A percentile compares a stretch with the other conserved stretches of the same genome.
phyloP scores from a whole-genome alignment of 2,329 filamentous ascomycete genomes.

The Chaetothyriales sp. region DNA sequence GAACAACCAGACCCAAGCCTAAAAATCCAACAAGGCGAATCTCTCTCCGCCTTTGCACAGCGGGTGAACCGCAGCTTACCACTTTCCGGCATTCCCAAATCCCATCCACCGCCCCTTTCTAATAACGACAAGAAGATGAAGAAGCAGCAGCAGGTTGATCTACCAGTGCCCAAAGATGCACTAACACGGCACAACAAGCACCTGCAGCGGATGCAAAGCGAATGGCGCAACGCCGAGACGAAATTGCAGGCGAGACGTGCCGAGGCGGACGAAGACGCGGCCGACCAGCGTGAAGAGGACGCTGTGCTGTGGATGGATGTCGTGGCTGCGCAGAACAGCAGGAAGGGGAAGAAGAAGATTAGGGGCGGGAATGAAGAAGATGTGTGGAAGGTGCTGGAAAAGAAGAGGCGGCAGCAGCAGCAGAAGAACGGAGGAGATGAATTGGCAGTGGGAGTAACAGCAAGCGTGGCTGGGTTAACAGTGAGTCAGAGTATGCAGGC shows the following conservation, averaged over 20 bases:
- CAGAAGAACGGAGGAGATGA: not conserved
- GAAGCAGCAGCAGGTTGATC: no score
- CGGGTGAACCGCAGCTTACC: slow-evolving; percentile 78
- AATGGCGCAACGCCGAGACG: slow-evolving; percentile 44
- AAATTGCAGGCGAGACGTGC: slow-evolving; percentile 58
- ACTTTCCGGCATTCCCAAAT: slow-evolving; percentile 51
- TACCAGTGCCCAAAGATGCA: slow-evolving; percentile 40
- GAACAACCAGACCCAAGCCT: slow-evolving; percentile 23
- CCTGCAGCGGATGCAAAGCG: slow-evolving; percentile 47
- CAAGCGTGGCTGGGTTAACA: not conserved
- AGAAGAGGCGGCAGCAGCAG: slow-evolving; percentile 33
- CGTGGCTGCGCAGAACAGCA: slow-evolving; percentile 42
- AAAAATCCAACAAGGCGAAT: slow-evolving; percentile 72
- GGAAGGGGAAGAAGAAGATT: slow-evolving; percentile 37
- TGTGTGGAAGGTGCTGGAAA: slow-evolving; percentile 63
- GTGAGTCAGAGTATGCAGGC: not conserved
- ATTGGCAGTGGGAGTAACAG: not conserved
- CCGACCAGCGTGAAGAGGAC: slow-evolving; percentile 49
- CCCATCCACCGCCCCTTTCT: slow-evolving; percentile 19
- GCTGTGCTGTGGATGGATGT: slow-evolving; percentile 49
- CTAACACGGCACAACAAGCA: slow-evolving; percentile 73
- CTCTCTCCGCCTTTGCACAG: slow-evolving; percentile 63
- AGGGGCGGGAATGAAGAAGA: slow-evolving; percentile 42
- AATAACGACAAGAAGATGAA: slow-evolving; percentile 36
- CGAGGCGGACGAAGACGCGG: slow-evolving; percentile 54